These are phyloP conservation scores for Chalaropsis ovoidea DNA, from an alignment of 2,329 filamentous ascomycete species.

Conservation along the genomic window DNA sequence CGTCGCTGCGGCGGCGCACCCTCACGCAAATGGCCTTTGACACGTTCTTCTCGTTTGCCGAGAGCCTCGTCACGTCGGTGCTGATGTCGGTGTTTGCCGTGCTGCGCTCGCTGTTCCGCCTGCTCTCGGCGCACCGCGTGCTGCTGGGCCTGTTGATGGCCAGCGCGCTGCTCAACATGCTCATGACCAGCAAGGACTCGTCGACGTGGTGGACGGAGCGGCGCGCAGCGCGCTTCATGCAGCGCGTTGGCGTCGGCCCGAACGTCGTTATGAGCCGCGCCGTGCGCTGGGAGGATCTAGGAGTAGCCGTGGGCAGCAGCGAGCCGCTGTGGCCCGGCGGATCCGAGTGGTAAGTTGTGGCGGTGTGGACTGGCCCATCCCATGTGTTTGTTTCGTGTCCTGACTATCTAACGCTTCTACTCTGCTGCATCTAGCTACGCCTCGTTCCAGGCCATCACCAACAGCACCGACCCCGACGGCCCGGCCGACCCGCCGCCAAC, in stretches of 20 bases:
- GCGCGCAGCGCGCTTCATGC: constrained; percentile 71
- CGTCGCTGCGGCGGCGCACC: constrained; percentile 50
- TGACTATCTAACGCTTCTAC: constrained; percentile 4
- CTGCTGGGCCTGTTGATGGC: constrained; percentile 64
- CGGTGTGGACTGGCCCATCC: too few relatives aligned
- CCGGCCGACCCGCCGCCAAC: constrained; percentile 45
- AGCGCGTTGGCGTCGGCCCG: constrained; percentile 65
- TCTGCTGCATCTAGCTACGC: constrained; percentile 39
- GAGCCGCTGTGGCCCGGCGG: constrained; percentile 13
- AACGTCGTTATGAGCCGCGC: constrained; percentile 73
- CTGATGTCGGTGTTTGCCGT: constrained; percentile 66
- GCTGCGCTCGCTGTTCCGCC: constrained; percentile 54
- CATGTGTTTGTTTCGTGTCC: neutral
- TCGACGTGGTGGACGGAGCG: constrained; percentile 80
- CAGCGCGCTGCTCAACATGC: constrained; percentile 62
- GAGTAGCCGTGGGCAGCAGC: constrained; percentile 45
- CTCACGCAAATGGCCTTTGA: constrained; percentile 63
- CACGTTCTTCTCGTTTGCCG: constrained; percentile 58
- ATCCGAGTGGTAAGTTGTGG: constrained; percentile 22
- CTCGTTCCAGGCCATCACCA: constrained; percentile 52
- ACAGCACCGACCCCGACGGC: constrained; percentile 48
- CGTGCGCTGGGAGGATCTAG: constrained; percentile 72
- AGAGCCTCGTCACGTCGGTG: constrained; percentile 64
- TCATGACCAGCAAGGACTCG: constrained; percentile 63
- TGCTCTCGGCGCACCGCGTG: constrained; percentile 62